These are phyloP conservation scores for Ligustrum vulgare DNA, from an alignment of 257 asterid genomes.

Conservation along the genomic window DNA sequence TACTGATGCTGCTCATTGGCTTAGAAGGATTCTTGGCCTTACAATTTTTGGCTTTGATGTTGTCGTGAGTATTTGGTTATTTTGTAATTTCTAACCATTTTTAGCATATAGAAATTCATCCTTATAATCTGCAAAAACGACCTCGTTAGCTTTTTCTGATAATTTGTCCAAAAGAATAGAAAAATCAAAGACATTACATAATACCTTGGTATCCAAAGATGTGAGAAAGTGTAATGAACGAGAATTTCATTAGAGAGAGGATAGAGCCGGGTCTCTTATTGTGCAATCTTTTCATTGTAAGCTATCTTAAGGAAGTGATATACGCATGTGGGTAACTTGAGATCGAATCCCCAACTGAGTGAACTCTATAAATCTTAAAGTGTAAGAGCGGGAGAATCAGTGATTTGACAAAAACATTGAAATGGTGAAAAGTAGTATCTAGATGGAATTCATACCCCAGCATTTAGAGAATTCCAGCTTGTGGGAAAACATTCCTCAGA, in stretches of 20 bases:
- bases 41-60: slow-evolving; percentile 93
- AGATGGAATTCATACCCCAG: background rate
- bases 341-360: too few species aligned
- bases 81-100: background rate
- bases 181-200: background rate
- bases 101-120: background rate
- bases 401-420: too few species aligned
- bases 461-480: background rate
- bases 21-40: slow-evolving; percentile 68
- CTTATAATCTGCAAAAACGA: background rate
- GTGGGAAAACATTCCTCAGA: background rate
- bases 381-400: background rate
- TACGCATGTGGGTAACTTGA: too few species aligned
- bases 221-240: background rate
- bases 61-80: slow-evolving; percentile 57
- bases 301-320: too few species aligned
- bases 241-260: background rate
- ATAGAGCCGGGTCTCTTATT: background rate
- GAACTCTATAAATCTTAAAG: too few species aligned
- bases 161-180: background rate
- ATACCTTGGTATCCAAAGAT: background rate
- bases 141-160: slow-evolving; percentile 12
- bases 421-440: background rate
- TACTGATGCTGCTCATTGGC: slow-evolving; percentile 73
- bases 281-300: too few species aligned